phyloP scores from a whole-genome alignment of 2,329 filamentous ascomycete species.

The Cercospora zeae-maydis region DNA sequence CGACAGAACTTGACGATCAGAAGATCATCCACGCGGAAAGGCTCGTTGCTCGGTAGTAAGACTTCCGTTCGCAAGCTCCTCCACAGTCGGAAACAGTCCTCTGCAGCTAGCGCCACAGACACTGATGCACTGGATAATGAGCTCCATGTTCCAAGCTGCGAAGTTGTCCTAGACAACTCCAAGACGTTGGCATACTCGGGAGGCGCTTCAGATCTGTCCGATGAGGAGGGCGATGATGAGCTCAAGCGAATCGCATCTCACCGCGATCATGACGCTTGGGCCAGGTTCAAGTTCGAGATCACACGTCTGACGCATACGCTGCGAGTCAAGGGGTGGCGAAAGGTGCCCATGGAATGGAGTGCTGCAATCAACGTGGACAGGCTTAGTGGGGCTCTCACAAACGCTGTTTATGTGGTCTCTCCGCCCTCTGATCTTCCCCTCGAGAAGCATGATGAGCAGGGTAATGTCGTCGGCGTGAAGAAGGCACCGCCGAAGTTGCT shows the following conservation, averaged over 20 bases:
- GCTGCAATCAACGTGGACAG: conserved; percentile 67
- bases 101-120: conserved; percentile 60
- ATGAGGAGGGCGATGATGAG: conserved; percentile 46
- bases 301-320: conserved; percentile 85
- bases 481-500: conserved; percentile 68
- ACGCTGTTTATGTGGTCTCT: conserved; percentile 91
- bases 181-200: conserved; percentile 77
- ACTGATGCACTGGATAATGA: conserved; percentile 84
- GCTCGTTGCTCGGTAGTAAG: conserved; percentile 24
- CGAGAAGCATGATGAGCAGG: conserved; percentile 37
- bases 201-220: conserved; percentile 45
- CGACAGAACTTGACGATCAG: conserved; percentile 53
- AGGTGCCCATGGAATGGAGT: conserved; percentile 68
- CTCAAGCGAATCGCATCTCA: conserved; percentile 29
- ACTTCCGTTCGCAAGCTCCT: conserved; percentile 31
- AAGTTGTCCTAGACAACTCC: conserved; percentile 81
- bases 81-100: conserved; percentile 39
- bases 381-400: conserved; percentile 88
- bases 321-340: conserved; percentile 85
- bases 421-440: conserved; percentile 64
- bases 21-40: conserved; percentile 23
- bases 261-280: conserved; percentile 62
- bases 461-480: conserved; percentile 28
- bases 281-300: conserved; percentile 87
- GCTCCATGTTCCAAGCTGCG: conserved; percentile 75